These are phyloP conservation scores for Leccinum truebloodii DNA, from an alignment of 768 basidiomycete genomes.

Conservation along the genomic window DNA sequence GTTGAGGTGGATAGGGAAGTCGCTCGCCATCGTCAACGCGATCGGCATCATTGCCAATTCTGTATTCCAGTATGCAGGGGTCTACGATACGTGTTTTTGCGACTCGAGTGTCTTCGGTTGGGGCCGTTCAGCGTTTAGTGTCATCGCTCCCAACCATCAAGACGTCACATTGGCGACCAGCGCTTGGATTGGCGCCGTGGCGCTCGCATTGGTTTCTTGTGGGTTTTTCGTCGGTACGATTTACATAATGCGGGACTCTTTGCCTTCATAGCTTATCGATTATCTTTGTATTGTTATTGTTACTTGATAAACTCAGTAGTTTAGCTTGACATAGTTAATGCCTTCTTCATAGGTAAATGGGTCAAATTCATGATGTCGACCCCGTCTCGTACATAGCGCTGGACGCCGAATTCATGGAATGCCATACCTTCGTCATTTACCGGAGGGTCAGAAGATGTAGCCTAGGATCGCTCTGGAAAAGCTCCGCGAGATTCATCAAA, in stretches of 20 bases:
- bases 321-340: neutral
- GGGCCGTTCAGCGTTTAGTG: constrained; percentile 29
- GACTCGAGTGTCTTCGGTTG: constrained; percentile 25
- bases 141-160: constrained; percentile 18
- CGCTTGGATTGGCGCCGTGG: constrained; percentile 41
- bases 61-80: constrained; percentile 31
- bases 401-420: neutral
- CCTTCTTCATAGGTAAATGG: neutral
- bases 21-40: constrained; percentile 31
- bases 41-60: constrained; percentile 27
- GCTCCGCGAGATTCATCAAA: too few species aligned
- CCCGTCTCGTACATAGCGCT: neutral
- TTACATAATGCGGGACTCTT: constrained; percentile 28
- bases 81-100: constrained; percentile 34
- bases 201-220: constrained; percentile 28
- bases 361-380: neutral
- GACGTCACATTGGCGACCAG: constrained; percentile 30
- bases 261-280: constrained; percentile 8
- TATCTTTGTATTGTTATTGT: neutral
- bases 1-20: constrained; percentile 30
- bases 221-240: constrained; percentile 30
- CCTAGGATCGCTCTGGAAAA: too few species aligned
- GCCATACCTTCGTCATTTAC: neutral
- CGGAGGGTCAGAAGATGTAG: neutral
- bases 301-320: neutral